Percentiles rank a stretch among this genome's conserved stretches.
phyloP scores from a whole-genome alignment of 345 rosid genomes.

The Dipteronia dyeriana region DNA sequence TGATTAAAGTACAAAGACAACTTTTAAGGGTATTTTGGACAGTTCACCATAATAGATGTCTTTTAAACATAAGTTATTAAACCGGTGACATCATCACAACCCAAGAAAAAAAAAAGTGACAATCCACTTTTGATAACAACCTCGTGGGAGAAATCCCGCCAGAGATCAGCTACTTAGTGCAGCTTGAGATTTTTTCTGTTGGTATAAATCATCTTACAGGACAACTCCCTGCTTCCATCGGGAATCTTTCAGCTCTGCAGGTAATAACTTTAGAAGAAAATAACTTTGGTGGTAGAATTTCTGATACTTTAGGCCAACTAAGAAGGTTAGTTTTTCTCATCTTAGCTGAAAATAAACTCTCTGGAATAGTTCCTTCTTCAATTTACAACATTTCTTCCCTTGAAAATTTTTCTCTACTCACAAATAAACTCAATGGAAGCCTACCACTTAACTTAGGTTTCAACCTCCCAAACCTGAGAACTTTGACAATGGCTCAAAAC shows the following conservation, averaged over 20 bases:
- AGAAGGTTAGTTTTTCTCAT: not conserved
- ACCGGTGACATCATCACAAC: too few species aligned
- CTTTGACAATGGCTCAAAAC: not conserved
- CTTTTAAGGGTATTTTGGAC: too few species aligned
- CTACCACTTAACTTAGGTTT: slow-evolving; percentile 15
- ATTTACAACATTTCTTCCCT: slow-evolving; percentile 22
- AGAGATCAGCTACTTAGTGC: not conserved
- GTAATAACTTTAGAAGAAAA: not conserved
- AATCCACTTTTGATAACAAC: too few species aligned
- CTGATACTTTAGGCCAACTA: slow-evolving; percentile 16
- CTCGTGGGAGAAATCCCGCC: slow-evolving; percentile 1
- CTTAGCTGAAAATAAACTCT: slow-evolving; percentile 13
- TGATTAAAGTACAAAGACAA: too few species aligned
- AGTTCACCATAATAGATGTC: too few species aligned
- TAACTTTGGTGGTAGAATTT: slow-evolving; percentile 20
- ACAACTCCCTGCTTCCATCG: slow-evolving; percentile 22
- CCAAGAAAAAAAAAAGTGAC: too few species aligned
- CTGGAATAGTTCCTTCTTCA: slow-evolving; percentile 21
- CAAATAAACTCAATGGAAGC: slow-evolving; percentile 11
- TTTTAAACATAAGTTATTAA: too few species aligned
- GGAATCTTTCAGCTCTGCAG: slow-evolving; percentile 17
- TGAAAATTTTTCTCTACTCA: not conserved
- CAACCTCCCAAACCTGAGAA: slow-evolving; percentile 17
- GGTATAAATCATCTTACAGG: slow-evolving; percentile 2
- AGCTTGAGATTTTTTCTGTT: not conserved